Conservation (phyloP, 2,329 filamentous ascomycete species). For the Verticillium klebahnii region DNA sequence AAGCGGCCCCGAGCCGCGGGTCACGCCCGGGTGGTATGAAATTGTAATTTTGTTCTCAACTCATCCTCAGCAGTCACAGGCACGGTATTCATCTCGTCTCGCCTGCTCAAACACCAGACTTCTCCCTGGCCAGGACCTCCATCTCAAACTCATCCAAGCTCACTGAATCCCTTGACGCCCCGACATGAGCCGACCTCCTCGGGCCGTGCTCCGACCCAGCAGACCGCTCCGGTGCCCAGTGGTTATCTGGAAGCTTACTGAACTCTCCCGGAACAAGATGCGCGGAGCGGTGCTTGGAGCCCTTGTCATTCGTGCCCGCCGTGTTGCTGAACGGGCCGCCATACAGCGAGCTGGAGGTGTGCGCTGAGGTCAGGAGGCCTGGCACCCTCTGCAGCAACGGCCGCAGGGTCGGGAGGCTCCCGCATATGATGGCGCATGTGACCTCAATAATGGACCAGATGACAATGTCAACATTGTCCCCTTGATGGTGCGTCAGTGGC, state of each 20-base stretch:
- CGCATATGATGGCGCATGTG: constrained; percentile 32
- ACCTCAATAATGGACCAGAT: constrained; percentile 26
- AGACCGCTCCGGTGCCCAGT: not conserved
- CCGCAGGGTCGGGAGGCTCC: constrained; percentile 34
- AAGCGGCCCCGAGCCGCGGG: no score
- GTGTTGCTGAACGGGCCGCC: not conserved
- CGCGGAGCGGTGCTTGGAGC: not conserved
- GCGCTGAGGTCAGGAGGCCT: not conserved
- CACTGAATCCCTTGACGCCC: not conserved
- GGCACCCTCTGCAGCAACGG: constrained; percentile 15
- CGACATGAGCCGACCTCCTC: not conserved
- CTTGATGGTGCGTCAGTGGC: constrained; percentile 6
- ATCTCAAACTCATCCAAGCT: constrained; percentile 1
- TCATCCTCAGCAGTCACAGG: no score
- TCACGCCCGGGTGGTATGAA: no score
- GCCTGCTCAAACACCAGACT: not conserved
- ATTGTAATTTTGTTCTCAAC: no score
- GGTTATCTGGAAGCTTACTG: not conserved
- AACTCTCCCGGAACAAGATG: not conserved
- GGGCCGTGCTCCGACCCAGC: not conserved
- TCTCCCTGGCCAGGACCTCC: not conserved
- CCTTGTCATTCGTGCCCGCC: not conserved
- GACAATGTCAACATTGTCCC: constrained; percentile 21
- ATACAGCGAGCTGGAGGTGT: not conserved
- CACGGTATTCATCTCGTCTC: no score